Conservation (phyloP, 371 early-diverging fungal species). For the Cladochytrium tenue region DNA sequence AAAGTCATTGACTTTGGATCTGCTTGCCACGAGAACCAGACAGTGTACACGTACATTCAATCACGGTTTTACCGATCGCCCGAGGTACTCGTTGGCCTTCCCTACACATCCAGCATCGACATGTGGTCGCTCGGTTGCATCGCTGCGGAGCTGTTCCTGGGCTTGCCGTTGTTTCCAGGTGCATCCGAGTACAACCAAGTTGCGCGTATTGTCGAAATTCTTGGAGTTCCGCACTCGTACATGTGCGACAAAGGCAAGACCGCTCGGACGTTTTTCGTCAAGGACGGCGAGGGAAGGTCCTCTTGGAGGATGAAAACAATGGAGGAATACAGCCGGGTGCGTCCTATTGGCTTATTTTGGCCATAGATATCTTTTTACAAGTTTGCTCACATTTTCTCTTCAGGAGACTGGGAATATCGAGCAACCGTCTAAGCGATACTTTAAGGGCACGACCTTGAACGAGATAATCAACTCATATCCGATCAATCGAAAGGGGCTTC, state of each 20-base stretch:
- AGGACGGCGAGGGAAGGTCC: constrained; percentile 41
- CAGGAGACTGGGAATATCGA: constrained; percentile 72
- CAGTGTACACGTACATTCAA: constrained; percentile 91
- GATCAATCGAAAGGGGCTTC: constrained; percentile 63
- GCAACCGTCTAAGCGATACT: constrained; percentile 85
- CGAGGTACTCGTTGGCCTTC: constrained; percentile 91
- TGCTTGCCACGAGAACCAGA: constrained; percentile 84
- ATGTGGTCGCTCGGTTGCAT: constrained; percentile 99
- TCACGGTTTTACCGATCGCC: constrained; percentile 96
- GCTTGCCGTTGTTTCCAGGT: constrained; percentile 90
- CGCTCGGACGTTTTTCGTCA: constrained; percentile 74
- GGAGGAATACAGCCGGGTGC: constrained; percentile 71
- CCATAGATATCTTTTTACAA: not conserved
- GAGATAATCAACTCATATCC: constrained; percentile 83
- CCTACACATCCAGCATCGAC: constrained; percentile 91
- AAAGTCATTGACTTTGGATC: constrained; percentile 99
- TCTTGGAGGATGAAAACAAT: constrained; percentile 75
- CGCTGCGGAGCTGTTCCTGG: constrained; percentile 94
- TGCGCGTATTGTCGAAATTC: constrained; percentile 79
- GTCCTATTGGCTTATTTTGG: not conserved
- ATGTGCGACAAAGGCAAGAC: constrained; percentile 85
- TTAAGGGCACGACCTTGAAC: constrained; percentile 70
- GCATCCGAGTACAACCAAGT: constrained; percentile 88
- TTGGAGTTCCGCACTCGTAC: constrained; percentile 80
- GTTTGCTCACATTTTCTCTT: not conserved